Percentiles rank a stretch among this genome's conserved stretches.
phyloP scores from a whole-genome alignment of 306 rosid species.

The Elaeagnus macrophylla region DNA sequence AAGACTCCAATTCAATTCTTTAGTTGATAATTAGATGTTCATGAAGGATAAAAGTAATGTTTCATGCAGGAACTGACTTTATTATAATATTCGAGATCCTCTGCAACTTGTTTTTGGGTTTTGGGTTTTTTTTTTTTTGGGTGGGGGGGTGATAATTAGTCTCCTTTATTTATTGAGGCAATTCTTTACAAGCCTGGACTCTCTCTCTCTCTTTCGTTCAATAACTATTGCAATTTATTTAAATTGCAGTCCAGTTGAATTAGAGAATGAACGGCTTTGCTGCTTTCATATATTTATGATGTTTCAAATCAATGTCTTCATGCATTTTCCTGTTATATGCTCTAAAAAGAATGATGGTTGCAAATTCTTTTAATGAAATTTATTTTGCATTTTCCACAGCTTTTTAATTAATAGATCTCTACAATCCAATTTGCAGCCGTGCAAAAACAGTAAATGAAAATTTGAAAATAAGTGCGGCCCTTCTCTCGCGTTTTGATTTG shows the following conservation, averaged over 20 bases:
- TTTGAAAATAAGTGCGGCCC: conserved; percentile 84
- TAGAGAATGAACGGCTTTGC: not conserved
- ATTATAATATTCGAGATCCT: no score
- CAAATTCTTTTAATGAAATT: conserved; percentile 14
- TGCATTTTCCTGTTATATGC: not conserved
- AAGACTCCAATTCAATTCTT: conserved; percentile 8
- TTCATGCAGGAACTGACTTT: no score
- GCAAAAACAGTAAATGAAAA: conserved; percentile 97
- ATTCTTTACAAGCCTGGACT: no score
- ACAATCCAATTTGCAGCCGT: conserved; percentile 53
- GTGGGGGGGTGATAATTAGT: no score
- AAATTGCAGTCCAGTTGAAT: not conserved
- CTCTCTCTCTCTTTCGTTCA: no score
- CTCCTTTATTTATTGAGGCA: no score
- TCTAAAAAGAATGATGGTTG: not conserved
- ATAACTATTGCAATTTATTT: not conserved
- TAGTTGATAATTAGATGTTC: conserved; percentile 1
- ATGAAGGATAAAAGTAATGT: not conserved
- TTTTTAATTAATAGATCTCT: conserved; percentile 4
- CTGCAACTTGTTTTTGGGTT: no score
- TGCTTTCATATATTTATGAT: not conserved
- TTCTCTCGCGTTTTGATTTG: conserved; percentile 84
- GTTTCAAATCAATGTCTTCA: no score
- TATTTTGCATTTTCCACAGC: conserved; percentile 13
- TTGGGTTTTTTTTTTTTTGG: no score